These are phyloP conservation scores for Fraxinus xanthoxyloides DNA, from an alignment of 305 asterid species.

Conservation along the genomic window DNA sequence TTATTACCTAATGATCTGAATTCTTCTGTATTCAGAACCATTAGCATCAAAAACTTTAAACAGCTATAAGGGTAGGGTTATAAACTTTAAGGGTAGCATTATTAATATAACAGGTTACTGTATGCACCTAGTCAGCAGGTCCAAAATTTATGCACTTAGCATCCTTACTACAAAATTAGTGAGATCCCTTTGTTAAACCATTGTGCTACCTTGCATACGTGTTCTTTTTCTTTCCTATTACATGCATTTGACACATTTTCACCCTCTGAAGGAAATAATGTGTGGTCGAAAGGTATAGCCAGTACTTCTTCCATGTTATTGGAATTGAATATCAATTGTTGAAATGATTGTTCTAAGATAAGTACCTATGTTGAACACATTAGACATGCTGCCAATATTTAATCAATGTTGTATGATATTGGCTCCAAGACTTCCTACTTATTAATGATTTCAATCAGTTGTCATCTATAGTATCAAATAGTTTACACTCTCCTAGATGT, in stretches of 20 bases:
- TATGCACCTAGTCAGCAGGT: not conserved
- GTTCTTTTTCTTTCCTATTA: not conserved
- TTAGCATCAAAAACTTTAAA: not conserved
- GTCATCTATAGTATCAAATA: not conserved
- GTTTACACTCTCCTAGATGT: not conserved
- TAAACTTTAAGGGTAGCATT: not conserved
- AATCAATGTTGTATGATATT: not conserved
- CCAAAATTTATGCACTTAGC: not conserved
- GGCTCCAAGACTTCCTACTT: not conserved
- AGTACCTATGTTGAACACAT: not conserved
- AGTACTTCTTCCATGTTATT: not conserved
- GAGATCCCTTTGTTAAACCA: not conserved
- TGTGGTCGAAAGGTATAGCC: not conserved
- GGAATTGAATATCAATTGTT: not conserved
- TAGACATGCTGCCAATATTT: not conserved
- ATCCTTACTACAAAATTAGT: not conserved
- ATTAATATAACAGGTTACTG: not conserved
- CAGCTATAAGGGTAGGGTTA: not conserved
- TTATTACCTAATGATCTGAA: not conserved
- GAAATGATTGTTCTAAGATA: not conserved
- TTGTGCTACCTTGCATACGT: not conserved
- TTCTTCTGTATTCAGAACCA: not conserved
- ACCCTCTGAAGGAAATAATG: not conserved
- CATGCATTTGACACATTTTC: not conserved
- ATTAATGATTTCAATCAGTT: not conserved